phyloP scores from a whole-genome alignment of 108 stramenopile genomes.

The Pseudonitzschia multiseries region DNA sequence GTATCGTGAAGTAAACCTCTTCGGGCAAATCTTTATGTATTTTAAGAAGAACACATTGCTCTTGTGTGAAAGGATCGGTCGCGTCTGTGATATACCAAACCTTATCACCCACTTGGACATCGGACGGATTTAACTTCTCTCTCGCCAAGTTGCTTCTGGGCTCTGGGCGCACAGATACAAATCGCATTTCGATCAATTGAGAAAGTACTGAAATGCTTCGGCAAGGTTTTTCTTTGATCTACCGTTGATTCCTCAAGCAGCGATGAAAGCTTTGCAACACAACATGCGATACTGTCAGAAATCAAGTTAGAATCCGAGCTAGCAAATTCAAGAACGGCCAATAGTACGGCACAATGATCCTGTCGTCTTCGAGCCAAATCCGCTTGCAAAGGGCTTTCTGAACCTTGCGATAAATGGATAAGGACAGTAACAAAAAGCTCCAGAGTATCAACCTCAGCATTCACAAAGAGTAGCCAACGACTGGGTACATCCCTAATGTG shows the following conservation, averaged over 20 bases:
- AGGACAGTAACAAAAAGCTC: slow-evolving; percentile 46
- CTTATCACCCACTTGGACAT: slow-evolving; percentile 51
- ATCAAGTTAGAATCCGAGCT: not conserved
- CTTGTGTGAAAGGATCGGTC: slow-evolving; percentile 41
- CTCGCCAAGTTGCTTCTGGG: not conserved
- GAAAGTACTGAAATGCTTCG: slow-evolving; percentile 32
- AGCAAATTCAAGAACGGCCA: slow-evolving; percentile 4
- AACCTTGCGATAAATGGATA: slow-evolving; percentile 28
- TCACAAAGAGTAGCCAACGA: slow-evolving; percentile 21
- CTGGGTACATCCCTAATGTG: slow-evolving; percentile 26
- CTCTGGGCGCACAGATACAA: slow-evolving; percentile 19
- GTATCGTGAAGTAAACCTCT: slow-evolving; percentile 71
- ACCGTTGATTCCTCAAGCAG: slow-evolving; percentile 8
- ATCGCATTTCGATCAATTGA: slow-evolving; percentile 24
- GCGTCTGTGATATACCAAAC: slow-evolving; percentile 62
- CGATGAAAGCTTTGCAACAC: slow-evolving; percentile 2
- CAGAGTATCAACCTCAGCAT: slow-evolving; percentile 6
- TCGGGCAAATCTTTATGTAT: slow-evolving; percentile 70
- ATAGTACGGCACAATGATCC: slow-evolving; percentile 15
- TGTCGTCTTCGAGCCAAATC: slow-evolving; percentile 23
- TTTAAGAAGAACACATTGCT: slow-evolving; percentile 52
- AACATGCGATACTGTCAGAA: slow-evolving; percentile 4
- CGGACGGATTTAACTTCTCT: not conserved
- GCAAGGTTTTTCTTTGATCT: not conserved
- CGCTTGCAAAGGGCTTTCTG: slow-evolving; percentile 1